Evolutionary conservation across 108 stramenopile species (phyloP).

Genomic region (Heterococcus sp.): DNA sequence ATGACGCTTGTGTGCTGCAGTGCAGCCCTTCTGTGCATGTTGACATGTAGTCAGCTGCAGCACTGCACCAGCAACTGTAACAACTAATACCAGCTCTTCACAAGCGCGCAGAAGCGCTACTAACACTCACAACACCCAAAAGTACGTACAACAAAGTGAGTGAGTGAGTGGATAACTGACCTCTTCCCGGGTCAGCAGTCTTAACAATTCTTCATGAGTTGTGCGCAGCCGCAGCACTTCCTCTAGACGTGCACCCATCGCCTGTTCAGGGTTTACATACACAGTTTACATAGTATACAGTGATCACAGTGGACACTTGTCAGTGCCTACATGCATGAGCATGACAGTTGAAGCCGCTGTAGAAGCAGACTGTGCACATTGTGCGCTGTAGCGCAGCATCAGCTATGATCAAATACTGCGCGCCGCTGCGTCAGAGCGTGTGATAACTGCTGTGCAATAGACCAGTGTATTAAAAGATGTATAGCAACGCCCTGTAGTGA

Average conservation of each 20-base stretch:
- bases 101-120: not conserved
- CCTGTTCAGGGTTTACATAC: no score
- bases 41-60: not conserved
- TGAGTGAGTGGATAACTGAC: not conserved
- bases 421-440: not conserved
- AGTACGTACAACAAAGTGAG: constrained; percentile 12
- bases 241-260: not conserved
- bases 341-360: no score
- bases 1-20: not conserved
- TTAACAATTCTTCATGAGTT: constrained; percentile 40
- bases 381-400: not conserved
- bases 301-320: no score
- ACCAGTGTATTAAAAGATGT: not conserved
- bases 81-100: not conserved
- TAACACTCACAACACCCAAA: not conserved
- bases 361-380: no score
- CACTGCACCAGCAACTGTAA: not conserved
- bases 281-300: no score
- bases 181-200: constrained; percentile 19
- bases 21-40: not conserved
- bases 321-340: no score
- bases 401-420: not conserved
- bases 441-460: not conserved
- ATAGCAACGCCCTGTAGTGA: not conserved
- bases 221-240: constrained; percentile 36